phyloP scores from a whole-genome alignment of 768 basidiomycete species.

The Pleurotus giganteus region DNA sequence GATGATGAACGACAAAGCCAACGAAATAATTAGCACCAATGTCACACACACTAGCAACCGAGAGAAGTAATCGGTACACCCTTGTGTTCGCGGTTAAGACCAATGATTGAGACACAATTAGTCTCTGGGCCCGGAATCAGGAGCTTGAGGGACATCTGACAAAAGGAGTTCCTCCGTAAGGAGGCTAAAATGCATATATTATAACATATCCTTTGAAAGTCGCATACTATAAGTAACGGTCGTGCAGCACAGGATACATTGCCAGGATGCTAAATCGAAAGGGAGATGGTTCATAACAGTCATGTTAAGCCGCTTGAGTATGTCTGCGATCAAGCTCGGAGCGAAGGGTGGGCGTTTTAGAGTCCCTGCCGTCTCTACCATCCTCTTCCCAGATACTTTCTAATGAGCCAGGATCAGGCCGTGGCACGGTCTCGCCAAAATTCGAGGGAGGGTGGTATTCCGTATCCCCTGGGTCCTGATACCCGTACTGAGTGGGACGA shows the following conservation, averaged over 20 bases:
- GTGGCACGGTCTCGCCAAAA: slow-evolving; percentile 31
- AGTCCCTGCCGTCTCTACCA: neutral
- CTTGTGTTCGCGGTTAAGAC: too few species aligned
- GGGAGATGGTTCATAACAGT: neutral
- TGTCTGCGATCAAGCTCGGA: slow-evolving; percentile 7
- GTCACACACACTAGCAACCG: too few species aligned
- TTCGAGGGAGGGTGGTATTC: slow-evolving; percentile 15
- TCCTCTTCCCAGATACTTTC: slow-evolving; percentile 26
- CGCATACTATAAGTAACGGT: too few species aligned
- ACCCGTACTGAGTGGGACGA: neutral
- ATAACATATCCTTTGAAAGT: too few species aligned
- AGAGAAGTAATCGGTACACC: too few species aligned
- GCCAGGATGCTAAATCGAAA: neutral
- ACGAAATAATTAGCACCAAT: too few species aligned
- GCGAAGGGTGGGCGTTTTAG: neutral
- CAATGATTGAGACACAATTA: too few species aligned
- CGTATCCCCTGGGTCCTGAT: slow-evolving; percentile 8
- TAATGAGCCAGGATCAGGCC: slow-evolving; percentile 23
- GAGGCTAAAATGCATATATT: too few species aligned
- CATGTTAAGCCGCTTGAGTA: neutral
- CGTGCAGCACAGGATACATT: neutral
- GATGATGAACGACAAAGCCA: too few species aligned
- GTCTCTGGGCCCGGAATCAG: too few species aligned
- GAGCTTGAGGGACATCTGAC: too few species aligned
- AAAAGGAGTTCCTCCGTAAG: too few species aligned